Percentiles rank a stretch among this genome's conserved stretches.
phyloP scores from a whole-genome alignment of 2,329 filamentous ascomycete genomes.

The Ophiostoma novo-ulmi region DNA sequence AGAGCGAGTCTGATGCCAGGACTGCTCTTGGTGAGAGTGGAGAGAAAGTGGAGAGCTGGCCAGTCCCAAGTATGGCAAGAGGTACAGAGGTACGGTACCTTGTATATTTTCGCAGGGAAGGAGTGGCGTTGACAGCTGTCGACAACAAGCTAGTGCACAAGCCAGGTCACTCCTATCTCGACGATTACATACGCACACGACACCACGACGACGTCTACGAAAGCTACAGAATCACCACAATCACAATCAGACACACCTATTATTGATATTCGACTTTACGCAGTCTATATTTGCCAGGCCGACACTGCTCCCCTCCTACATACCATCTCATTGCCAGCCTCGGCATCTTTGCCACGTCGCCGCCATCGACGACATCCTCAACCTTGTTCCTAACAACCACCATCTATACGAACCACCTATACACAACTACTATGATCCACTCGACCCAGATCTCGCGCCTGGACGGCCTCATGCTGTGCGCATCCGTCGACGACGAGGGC shows the following conservation, averaged over 20 bases:
- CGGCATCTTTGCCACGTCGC: neutral
- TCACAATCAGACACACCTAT: neutral
- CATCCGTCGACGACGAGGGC: slow-evolving; percentile 84
- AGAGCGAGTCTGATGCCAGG: neutral
- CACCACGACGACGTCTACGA: neutral
- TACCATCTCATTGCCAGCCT: neutral
- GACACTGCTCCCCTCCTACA: neutral
- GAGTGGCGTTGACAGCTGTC: neutral
- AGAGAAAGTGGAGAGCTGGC: slow-evolving; percentile 15
- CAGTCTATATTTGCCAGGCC: too few relatives aligned
- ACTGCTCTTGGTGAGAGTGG: slow-evolving; percentile 2
- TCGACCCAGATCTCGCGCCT: slow-evolving; percentile 92
- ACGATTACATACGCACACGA: neutral
- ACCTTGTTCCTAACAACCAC: neutral
- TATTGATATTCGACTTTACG: neutral
- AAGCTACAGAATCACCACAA: neutral
- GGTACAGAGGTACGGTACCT: neutral
- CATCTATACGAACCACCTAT: neutral
- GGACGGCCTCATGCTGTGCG: slow-evolving; percentile 91
- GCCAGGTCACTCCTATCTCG: slow-evolving; percentile 7
- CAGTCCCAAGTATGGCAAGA: neutral
- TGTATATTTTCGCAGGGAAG: neutral
- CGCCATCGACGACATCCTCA: neutral
- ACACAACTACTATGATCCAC: slow-evolving; percentile 61
- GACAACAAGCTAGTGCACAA: neutral